Percentiles rank a stretch among this genome's conserved stretches.
Evolutionary conservation across 2,329 filamentous ascomycete species (phyloP).

Genomic region (Sporothrix luriei): DNA sequence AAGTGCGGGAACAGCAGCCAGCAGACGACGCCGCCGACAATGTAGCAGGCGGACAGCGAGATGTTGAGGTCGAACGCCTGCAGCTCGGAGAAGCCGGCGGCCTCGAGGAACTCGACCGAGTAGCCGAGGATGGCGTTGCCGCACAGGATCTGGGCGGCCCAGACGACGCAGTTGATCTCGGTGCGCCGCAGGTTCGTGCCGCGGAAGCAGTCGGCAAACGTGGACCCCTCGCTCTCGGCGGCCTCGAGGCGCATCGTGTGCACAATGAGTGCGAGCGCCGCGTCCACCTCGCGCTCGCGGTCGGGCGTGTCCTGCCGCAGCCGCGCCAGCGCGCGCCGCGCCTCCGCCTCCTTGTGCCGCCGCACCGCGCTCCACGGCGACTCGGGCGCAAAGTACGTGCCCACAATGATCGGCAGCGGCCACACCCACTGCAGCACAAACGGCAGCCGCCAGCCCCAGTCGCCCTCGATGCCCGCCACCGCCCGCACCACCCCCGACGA

Average conservation of each 20-base stretch:
- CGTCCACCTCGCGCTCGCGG: slow-evolving; percentile 31
- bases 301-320: slow-evolving; percentile 41
- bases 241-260: slow-evolving; percentile 50
- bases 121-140: slow-evolving; percentile 45
- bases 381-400: slow-evolving; percentile 49
- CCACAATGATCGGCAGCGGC: slow-evolving; percentile 47
- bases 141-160: slow-evolving; percentile 39
- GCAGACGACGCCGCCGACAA: slow-evolving; percentile 33
- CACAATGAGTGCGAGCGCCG: slow-evolving; percentile 48
- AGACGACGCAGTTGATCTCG: slow-evolving; percentile 49
- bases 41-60: slow-evolving; percentile 42
- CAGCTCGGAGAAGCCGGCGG: slow-evolving; percentile 40
- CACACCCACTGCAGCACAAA: slow-evolving; percentile 43
- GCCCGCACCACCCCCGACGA: slow-evolving; percentile 47
- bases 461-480: slow-evolving; percentile 41
- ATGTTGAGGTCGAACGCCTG: slow-evolving; percentile 43
- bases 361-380: slow-evolving; percentile 53
- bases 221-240: slow-evolving; percentile 37
- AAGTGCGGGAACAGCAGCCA: slow-evolving; percentile 33
- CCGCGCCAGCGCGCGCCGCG: slow-evolving; percentile 32
- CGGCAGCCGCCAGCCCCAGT: slow-evolving; percentile 48
- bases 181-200: slow-evolving; percentile 50
- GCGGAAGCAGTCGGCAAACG: slow-evolving; percentile 54
- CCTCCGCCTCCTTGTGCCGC: slow-evolving; percentile 44
- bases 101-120: slow-evolving; percentile 36